Evolutionary conservation across 371 early-diverging fungal genomes (phyloP).

Genomic region (Syncephalastrum racemosum): DNA sequence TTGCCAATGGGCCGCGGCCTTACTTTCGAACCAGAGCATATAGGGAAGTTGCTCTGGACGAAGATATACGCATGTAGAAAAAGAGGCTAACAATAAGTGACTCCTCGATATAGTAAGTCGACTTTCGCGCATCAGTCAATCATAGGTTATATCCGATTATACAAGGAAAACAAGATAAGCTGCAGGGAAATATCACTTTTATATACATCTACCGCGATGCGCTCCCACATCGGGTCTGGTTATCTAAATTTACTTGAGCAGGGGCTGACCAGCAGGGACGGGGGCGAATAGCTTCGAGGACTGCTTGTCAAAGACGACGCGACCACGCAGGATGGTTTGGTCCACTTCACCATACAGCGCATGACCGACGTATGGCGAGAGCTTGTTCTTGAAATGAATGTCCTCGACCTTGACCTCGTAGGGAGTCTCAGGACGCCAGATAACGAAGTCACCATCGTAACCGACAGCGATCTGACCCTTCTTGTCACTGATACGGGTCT

Average conservation of each 20-base stretch:
- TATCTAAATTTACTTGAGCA: constrained; percentile 17
- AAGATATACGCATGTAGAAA: too few species aligned
- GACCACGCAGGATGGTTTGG: constrained; percentile 76
- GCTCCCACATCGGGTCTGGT: not conserved
- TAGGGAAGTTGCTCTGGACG: too few species aligned
- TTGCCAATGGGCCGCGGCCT: too few species aligned
- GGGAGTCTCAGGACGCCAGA: constrained; percentile 72
- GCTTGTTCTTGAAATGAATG: constrained; percentile 80
- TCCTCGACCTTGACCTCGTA: constrained; percentile 55
- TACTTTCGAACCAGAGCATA: too few species aligned
- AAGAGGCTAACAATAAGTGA: too few species aligned
- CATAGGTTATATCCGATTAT: not conserved
- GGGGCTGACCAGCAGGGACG: constrained; percentile 20
- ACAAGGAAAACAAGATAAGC: not conserved
- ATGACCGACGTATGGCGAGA: constrained; percentile 74
- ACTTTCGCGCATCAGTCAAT: not conserved
- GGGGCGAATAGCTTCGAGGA: constrained; percentile 12
- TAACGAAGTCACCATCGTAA: constrained; percentile 74
- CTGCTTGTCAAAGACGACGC: constrained; percentile 49
- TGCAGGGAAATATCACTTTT: constrained; percentile 3
- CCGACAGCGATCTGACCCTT: constrained; percentile 73
- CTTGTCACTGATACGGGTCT: constrained; percentile 57
- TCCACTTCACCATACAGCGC: constrained; percentile 64
- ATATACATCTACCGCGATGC: constrained; percentile 1
- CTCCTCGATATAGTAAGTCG: not conserved